phyloP scores from a whole-genome alignment of 2,329 filamentous ascomycete species.

The Pseudopithomyces maydicus region DNA sequence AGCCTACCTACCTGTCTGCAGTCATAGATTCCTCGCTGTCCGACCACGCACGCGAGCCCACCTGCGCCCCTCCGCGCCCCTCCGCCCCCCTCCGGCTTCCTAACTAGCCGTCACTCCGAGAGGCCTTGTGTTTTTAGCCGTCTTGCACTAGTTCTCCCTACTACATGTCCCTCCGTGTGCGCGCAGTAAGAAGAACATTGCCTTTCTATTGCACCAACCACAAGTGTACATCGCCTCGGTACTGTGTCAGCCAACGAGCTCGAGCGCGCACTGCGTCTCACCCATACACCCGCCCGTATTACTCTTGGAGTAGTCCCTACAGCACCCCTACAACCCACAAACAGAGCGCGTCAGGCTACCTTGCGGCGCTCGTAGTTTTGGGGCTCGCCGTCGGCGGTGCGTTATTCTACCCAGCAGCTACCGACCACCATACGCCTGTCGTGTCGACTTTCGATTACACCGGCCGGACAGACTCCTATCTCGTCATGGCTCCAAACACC shows the following conservation, averaged over 20 bases:
- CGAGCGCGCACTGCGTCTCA: conserved; percentile 18
- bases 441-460: conserved; percentile 25
- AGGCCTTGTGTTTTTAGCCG: conserved; percentile 12
- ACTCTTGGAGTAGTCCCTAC: conserved; percentile 1
- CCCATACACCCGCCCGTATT: conserved; percentile 18
- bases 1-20: neutral
- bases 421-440: conserved; percentile 10
- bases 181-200: conserved; percentile 20
- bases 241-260: conserved; percentile 19
- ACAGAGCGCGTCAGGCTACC: conserved; percentile 32
- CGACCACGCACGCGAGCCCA: neutral
- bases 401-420: conserved; percentile 29
- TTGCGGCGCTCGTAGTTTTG: conserved; percentile 33
- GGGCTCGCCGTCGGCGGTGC: conserved; percentile 41
- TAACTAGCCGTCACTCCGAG: neutral
- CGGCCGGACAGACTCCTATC: conserved; percentile 34
- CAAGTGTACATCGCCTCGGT: conserved; percentile 11
- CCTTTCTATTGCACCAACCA: conserved; percentile 13
- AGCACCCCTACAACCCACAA: conserved; percentile 12
- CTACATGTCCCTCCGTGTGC: conserved; percentile 32
- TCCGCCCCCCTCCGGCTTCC: conserved; percentile 1
- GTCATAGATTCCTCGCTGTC: conserved; percentile 2
- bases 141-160: conserved; percentile 14
- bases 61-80: neutral
- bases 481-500: conserved; percentile 47